Evolutionary conservation across 2,329 filamentous ascomycete genomes (phyloP).

Genomic region (Chalaropsis thielavioides): DNA sequence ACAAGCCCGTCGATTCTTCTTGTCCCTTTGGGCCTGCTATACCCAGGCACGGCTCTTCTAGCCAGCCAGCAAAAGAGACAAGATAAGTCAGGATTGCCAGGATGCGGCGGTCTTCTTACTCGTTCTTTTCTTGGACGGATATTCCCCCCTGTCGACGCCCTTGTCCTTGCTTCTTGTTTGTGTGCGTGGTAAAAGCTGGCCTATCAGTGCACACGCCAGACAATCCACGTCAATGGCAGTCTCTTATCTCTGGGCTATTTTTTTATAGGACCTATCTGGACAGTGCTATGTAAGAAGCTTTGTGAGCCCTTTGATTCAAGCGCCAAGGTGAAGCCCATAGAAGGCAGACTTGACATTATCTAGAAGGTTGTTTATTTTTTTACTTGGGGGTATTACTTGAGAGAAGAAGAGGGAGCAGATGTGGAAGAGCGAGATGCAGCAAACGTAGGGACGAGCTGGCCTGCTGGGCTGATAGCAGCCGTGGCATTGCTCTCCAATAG

Average conservation of each 20-base stretch:
- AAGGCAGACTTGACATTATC: background rate
- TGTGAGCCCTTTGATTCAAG: background rate
- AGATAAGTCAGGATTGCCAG: background rate
- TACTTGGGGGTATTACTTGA: background rate
- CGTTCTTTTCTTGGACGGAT: background rate
- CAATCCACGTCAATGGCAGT: background rate
- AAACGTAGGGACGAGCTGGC: background rate
- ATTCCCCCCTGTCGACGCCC: background rate
- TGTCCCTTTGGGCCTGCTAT: background rate
- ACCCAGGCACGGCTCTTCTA: background rate
- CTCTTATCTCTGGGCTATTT: slow-evolving; percentile 2
- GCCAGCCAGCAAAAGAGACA: background rate
- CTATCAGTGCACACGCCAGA: slow-evolving; percentile 1
- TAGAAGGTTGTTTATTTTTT: background rate
- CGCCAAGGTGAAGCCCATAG: background rate
- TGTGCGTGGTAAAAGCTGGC: background rate
- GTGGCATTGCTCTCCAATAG: background rate
- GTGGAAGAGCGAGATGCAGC: background rate
- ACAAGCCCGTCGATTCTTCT: background rate
- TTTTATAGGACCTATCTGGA: background rate
- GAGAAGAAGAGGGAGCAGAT: background rate
- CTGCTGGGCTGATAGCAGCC: too few relatives aligned
- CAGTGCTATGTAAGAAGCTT: background rate
- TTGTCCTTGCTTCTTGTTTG: background rate
- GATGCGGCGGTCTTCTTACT: background rate